phyloP scores from a whole-genome alignment of 1,284 basidiomycete genomes.

The Anthracocystis walkeri region DNA sequence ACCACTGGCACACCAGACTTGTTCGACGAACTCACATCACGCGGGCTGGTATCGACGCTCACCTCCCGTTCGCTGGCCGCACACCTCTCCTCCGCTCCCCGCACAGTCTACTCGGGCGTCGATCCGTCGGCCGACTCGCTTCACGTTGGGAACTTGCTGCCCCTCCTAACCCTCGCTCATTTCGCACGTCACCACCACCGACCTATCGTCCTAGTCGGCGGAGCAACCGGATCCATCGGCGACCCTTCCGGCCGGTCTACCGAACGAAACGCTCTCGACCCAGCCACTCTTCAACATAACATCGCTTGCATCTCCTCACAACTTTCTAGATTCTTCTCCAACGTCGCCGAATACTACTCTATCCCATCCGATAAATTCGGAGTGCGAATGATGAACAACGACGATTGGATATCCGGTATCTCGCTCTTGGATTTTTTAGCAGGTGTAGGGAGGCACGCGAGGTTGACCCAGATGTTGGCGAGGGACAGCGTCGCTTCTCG shows the following conservation, averaged over 20 bases:
- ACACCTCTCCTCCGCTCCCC: conserved; percentile 22
- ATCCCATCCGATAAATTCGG: conserved; percentile 2
- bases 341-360: conserved; percentile 74
- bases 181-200: conserved; percentile 86
- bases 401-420: conserved; percentile 82
- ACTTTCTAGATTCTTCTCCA: conserved; percentile 79
- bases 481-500: conserved; percentile 82
- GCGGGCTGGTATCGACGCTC: conserved; percentile 45
- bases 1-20: conserved; percentile 5
- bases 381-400: conserved; percentile 78
- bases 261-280: conserved; percentile 81
- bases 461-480: conserved; percentile 89
- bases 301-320: conserved; percentile 77
- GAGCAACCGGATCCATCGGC: conserved; percentile 94
- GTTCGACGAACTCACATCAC: conserved; percentile 38
- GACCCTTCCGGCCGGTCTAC: conserved; percentile 91
- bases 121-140: conserved; percentile 91
- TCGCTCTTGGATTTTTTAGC: conserved; percentile 86
- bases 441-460: conserved; percentile 81
- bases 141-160: conserved; percentile 93
- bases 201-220: conserved; percentile 75
- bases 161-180: conserved; percentile 86
- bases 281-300: conserved; percentile 77
- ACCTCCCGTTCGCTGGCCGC: conserved; percentile 49
- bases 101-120: conserved; percentile 85